These are phyloP conservation scores for Psilocybe subaeruginosa DNA, from an alignment of 768 basidiomycete genomes.

Conservation along the genomic window DNA sequence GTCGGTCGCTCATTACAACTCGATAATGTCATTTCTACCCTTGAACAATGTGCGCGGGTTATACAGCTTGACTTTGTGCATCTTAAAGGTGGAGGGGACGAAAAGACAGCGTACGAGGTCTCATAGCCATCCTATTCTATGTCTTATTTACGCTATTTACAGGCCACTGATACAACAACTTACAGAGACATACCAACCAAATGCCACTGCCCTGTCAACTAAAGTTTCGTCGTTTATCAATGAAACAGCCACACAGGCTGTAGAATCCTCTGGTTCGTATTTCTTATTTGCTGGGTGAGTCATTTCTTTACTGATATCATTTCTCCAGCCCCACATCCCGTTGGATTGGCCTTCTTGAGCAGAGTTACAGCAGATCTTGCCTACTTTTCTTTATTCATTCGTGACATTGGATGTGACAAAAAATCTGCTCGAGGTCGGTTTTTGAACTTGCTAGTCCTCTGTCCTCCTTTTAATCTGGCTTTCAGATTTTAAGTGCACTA, in stretches of 20 bases:
- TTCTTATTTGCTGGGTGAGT: background rate
- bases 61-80: constrained; percentile 63
- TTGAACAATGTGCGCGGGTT: constrained; percentile 62
- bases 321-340: constrained; percentile 9
- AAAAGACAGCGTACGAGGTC: constrained; percentile 44
- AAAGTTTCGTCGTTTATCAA: constrained; percentile 46
- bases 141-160: constrained; percentile 4
- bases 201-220: constrained; percentile 50
- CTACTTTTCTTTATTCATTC: constrained; percentile 24
- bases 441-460: background rate
- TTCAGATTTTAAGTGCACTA: constrained; percentile 53
- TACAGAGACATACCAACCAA: constrained; percentile 47
- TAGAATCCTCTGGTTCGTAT: constrained; percentile 37
- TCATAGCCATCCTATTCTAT: background rate
- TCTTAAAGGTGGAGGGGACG: constrained; percentile 43
- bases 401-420: constrained; percentile 21
- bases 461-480: background rate
- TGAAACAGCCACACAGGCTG: constrained; percentile 31
- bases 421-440: constrained; percentile 35
- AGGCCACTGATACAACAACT: constrained; percentile 49
- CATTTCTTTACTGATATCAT: constrained; percentile 22
- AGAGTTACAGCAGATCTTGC: constrained; percentile 20
- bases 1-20: constrained; percentile 64
- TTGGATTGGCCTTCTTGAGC: constrained; percentile 22
- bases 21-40: constrained; percentile 53